A percentile compares a stretch with the other conserved stretches of the same genome.
Evolutionary conservation across 2,329 filamentous ascomycete species (phyloP).

Genomic region (Epichloe typhina): DNA sequence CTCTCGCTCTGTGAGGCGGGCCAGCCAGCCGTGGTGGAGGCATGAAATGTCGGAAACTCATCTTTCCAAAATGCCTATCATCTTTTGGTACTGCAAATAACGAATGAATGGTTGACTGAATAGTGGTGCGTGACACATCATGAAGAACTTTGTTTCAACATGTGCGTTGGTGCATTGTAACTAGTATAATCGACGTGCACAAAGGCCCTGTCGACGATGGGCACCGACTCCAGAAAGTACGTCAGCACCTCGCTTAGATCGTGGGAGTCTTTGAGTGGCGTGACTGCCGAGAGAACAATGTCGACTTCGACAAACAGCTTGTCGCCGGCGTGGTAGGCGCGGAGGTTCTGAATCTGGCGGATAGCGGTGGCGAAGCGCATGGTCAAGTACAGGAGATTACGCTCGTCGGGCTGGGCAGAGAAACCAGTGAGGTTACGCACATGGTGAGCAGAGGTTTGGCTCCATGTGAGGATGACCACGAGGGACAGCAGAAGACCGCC

Average conservation of each 20-base stretch:
- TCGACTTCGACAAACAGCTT: conserved; percentile 75
- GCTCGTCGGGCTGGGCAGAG: conserved; percentile 65
- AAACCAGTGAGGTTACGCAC: conserved; percentile 72
- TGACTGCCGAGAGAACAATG: conserved; percentile 67
- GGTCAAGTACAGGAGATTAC: conserved; percentile 79
- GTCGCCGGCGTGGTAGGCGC: conserved; percentile 76
- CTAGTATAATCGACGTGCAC: conserved; percentile 53
- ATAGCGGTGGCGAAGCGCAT: conserved; percentile 90
- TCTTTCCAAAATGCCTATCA: no score
- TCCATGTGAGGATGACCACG: conserved; percentile 73
- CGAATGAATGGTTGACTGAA: not conserved
- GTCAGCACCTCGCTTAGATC: conserved; percentile 66
- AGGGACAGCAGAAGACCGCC: conserved; percentile 67
- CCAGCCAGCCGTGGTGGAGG: no score
- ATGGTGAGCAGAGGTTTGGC: conserved; percentile 57
- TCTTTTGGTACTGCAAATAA: not conserved
- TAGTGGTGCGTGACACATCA: not conserved
- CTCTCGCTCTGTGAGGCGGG: no score
- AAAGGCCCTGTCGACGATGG: conserved; percentile 61
- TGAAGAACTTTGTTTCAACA: conserved; percentile 24
- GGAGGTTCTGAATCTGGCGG: conserved; percentile 69
- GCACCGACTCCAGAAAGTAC: conserved; percentile 74
- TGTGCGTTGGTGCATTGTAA: conserved; percentile 48
- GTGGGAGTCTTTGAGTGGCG: conserved; percentile 65
- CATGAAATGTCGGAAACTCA: no score